A percentile compares a stretch with the other conserved stretches of the same genome.
These are phyloP conservation scores for Bretschneidera sinensis DNA, from an alignment of 345 rosid species.

Conservation along the genomic window DNA sequence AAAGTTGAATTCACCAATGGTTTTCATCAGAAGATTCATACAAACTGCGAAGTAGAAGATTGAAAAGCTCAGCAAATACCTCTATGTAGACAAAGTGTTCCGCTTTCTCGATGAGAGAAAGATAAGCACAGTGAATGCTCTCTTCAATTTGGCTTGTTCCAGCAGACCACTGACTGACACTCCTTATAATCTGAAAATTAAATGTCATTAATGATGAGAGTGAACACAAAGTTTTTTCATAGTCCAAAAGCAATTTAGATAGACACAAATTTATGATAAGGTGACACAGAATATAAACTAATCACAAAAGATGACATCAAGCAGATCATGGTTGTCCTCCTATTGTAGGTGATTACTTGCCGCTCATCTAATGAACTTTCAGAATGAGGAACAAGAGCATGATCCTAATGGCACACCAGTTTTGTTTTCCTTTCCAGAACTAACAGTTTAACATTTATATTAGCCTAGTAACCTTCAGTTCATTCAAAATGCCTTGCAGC, in stretches of 20 bases:
- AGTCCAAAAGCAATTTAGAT: background rate
- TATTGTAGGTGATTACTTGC: too few relatives aligned
- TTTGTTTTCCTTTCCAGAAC: background rate
- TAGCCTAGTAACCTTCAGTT: background rate
- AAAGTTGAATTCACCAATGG: background rate
- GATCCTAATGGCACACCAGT: too few relatives aligned
- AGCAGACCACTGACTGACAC: slow-evolving; percentile 99
- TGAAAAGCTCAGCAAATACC: slow-evolving; percentile 37
- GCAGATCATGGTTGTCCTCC: slow-evolving; percentile 4
- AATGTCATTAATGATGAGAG: slow-evolving; percentile 3
- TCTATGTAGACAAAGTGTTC: slow-evolving; percentile 91
- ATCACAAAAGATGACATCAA: slow-evolving; percentile 11
- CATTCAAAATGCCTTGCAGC: background rate
- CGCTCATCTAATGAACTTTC: too few relatives aligned
- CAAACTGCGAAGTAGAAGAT: slow-evolving; percentile 1
- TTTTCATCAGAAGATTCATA: slow-evolving; percentile 3
- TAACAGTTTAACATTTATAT: background rate
- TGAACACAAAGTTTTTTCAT: background rate
- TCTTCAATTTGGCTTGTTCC: slow-evolving; percentile 97
- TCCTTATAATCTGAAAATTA: slow-evolving; percentile 76
- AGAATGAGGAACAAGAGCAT: too few relatives aligned
- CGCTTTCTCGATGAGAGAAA: slow-evolving; percentile 93
- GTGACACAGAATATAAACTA: too few relatives aligned
- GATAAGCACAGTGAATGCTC: slow-evolving; percentile 91
- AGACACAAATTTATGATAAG: too few relatives aligned